These are phyloP conservation scores for Bondarzewia mesenterica DNA, from an alignment of 1,284 basidiomycete species.

Conservation along the genomic window DNA sequence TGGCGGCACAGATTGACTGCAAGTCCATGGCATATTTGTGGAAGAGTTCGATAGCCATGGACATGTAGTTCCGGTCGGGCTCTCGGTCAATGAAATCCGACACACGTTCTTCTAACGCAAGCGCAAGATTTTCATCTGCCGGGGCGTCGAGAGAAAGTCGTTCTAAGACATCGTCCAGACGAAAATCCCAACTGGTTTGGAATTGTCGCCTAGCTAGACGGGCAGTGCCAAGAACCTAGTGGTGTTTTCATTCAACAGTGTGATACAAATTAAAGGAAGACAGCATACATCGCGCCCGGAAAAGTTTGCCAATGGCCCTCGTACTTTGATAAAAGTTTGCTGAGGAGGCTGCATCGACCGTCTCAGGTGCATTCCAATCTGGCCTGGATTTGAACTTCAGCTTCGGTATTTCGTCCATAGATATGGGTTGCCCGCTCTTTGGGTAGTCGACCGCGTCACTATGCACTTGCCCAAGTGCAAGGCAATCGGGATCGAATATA, in stretches of 20 bases:
- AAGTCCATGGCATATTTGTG: slow-evolving; percentile 38
- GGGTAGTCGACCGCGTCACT: slow-evolving; percentile 67
- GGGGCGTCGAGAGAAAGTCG: slow-evolving; percentile 16
- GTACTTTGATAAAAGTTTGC: slow-evolving; percentile 40
- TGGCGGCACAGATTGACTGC: slow-evolving; percentile 36
- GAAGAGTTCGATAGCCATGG: slow-evolving; percentile 28
- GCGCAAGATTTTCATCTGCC: slow-evolving; percentile 9
- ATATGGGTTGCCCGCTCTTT: slow-evolving; percentile 47
- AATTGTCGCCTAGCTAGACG: slow-evolving; percentile 15
- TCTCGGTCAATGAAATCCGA: slow-evolving; percentile 8
- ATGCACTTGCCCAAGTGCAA: slow-evolving; percentile 56
- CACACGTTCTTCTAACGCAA: slow-evolving; percentile 13
- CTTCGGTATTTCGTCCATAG: slow-evolving; percentile 38
- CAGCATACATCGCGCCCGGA: too few relatives aligned
- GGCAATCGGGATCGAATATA: slow-evolving; percentile 52
- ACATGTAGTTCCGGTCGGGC: slow-evolving; percentile 14
- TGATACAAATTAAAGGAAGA: too few relatives aligned
- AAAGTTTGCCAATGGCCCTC: slow-evolving; percentile 49
- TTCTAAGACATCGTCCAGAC: slow-evolving; percentile 18
- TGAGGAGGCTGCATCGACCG: slow-evolving; percentile 24
- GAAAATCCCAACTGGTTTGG: slow-evolving; percentile 7
- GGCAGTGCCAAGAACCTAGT: slow-evolving; percentile 12
- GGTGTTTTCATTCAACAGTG: slow-evolving; percentile 33
- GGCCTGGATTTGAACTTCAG: slow-evolving; percentile 31
- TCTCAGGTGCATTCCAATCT: slow-evolving; percentile 63